A percentile compares a stretch with the other conserved stretches of the same genome.
These are phyloP conservation scores for Aspergillus hortae DNA, from an alignment of 2,329 filamentous ascomycete genomes.

Conservation along the genomic window DNA sequence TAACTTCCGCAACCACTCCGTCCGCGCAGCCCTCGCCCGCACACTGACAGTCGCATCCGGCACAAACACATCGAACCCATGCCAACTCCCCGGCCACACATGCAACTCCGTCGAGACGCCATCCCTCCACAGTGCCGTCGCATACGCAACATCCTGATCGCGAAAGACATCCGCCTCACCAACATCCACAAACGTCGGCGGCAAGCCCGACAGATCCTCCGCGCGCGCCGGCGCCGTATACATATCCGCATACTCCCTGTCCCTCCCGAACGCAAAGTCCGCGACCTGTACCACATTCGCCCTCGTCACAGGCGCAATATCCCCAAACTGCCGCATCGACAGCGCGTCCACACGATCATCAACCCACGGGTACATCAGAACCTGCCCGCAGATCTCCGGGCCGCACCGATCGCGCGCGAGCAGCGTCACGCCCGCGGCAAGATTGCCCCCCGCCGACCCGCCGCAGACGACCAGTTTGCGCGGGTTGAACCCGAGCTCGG, in stretches of 20 bases:
- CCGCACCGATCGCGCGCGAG: constrained; percentile 3
- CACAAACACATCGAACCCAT: constrained; percentile 4
- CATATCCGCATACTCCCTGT: not conserved
- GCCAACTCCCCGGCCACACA: constrained; percentile 1
- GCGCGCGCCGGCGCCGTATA: constrained; percentile 8
- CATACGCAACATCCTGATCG: constrained; percentile 3
- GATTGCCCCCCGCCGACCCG: constrained; percentile 17
- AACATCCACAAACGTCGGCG: constrained; percentile 6
- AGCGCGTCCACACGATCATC: constrained; percentile 1
- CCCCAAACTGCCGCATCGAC: not conserved
- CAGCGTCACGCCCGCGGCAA: constrained; percentile 6
- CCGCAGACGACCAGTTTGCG: constrained; percentile 15
- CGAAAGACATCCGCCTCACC: constrained; percentile 7
- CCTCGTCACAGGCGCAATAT: not conserved
- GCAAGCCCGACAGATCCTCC: not conserved
- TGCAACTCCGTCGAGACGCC: constrained; percentile 5
- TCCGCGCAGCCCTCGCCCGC: too few species aligned
- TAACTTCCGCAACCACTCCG: too few species aligned
- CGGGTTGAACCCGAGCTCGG: constrained; percentile 15
- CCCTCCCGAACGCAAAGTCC: not conserved
- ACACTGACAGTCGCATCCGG: not conserved
- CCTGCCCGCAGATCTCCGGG: constrained; percentile 5
- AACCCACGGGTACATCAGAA: constrained; percentile 8
- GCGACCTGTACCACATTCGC: constrained; percentile 1
- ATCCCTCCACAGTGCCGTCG: not conserved